A percentile compares a stretch with the other conserved stretches of the same genome.
phyloP scores from a whole-genome alignment of 164 flowering plant species.

The Platanus orientalis region DNA sequence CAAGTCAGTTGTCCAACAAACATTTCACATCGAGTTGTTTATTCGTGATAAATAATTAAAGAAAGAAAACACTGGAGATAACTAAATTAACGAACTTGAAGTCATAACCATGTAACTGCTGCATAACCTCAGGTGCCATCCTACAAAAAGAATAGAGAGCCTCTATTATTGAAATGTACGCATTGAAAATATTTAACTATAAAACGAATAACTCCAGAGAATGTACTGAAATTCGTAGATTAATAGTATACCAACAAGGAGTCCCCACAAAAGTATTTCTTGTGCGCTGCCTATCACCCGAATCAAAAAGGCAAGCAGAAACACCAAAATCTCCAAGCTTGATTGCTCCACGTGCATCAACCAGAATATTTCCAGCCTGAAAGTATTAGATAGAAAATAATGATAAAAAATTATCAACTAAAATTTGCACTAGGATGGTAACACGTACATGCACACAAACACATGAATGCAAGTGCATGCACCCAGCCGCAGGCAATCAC shows the following conservation, averaged over 20 bases:
- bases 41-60: not conserved
- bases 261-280: constrained; percentile 97
- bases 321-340: constrained; percentile 97
- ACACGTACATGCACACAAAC: no score
- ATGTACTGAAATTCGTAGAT: not conserved
- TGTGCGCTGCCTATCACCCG: constrained; percentile 80
- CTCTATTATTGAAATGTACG: not conserved
- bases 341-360: constrained; percentile 61
- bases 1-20: constrained; percentile 18
- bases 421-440: not conserved
- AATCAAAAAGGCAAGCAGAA: constrained; percentile 92
- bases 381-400: constrained; percentile 3
- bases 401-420: not conserved
- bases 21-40: constrained; percentile 8
- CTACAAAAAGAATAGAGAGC: constrained; percentile 32
- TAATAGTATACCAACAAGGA: constrained; percentile 79
- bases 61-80: not conserved
- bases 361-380: constrained; percentile 87
- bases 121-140: constrained; percentile 99
- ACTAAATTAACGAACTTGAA: constrained; percentile 58
- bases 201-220: not conserved
- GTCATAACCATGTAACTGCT: constrained; percentile 88
- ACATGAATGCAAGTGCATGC: no score
- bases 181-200: not conserved
- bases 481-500: no score